Base-by-base conservation (phyloP, 257 asterid genomes). In the Solanum commersonii region DNA sequence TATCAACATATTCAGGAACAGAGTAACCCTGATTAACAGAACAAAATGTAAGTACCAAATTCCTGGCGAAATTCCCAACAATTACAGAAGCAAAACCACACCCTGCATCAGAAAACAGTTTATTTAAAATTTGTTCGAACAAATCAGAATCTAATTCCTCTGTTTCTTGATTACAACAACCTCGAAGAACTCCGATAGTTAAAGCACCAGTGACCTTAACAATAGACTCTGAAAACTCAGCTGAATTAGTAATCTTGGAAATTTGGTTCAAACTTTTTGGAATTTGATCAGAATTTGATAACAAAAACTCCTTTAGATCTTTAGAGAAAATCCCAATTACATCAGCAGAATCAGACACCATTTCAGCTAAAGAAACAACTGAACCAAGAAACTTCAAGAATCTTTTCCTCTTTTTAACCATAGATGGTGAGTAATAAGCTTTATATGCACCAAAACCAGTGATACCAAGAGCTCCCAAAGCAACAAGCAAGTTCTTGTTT, bases 241-340 rank as follows among this genome's bases (percentile, higher is more conserved):
- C 65, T 1, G 96, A 94, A 18, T 31, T 27, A 6, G 95, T 72
- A 71, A 96, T 87, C 90, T 96, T 95, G 3, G 92, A 94, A 56
- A 96, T 87, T 71, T 96, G 98, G 90, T 89, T 94, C 85, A 94
- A 84, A 83, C 97, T 95, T 13, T 74, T 92, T 38, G 98, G 98
- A 16, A 94, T 89, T 78, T 92, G 92, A 83, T 95, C 91, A 5
- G 96, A 93, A 88, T 94, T 95, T 4, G 98, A 95, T 6, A 83
- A 65, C 5, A 95, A 38, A 78, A 95, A 94, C 11, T 92, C 93
- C 56, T 93, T 96, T 1, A 94, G 11, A 87, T 95, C 96, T 52
- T 88, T 94, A 0, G 97, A 96, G 74, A 95, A 87, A 59, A 94
- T 77, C 81, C 94, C 94, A 68, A 94, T 84, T n/a, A 90, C 88